Base-by-base conservation (phyloP, 169 alveolate species). In the Eimeria sp. region DNA sequence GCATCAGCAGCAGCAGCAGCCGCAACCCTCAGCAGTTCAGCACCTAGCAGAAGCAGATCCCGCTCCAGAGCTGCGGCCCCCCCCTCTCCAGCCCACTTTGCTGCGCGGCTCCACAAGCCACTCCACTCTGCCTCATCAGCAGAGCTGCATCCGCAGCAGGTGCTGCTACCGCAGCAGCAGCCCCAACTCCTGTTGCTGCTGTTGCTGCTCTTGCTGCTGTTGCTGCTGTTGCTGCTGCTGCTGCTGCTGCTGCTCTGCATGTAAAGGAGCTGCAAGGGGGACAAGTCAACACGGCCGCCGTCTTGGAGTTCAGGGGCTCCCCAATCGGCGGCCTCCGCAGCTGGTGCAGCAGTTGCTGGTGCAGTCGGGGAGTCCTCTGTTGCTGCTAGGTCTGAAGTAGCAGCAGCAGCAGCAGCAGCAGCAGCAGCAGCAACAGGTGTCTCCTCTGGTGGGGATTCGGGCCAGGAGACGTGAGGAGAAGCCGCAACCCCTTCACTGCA, bases 11-110 rank as follows among this genome's bases (percentile, higher is more conserved):
- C 89, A 80, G 43, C 71, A 9, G 71, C 89, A 80, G 89, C 43
- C 10, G 89, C 89, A 80, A 80, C 68, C 43, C 30, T 80, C 71
- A 80, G 68, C 71, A 80, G 89, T 62, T 80, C 89, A 25, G 89
- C 89, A 49, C 64, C 89, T 49, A 80, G 89, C 89, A 80, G 64
- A 49, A 80, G 89, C 89, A 52, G 43, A 49, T 80, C 68, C 23
- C 89, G 64, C 56, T 43, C 89, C 25, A 80, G 71, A 6, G 89
- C 68, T 9, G 71, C n/a, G 10, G 89, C 89, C 20, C 89, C 89
- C 30, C 89, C 89, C 20, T 33, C 40, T 0, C 43, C 68, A 4
- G 68, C 89, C 89, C 89, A 80, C 27, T 30, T 43, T 11, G 89
- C 46, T 16, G 89, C 89, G 23, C 68, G 68, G 64, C 13, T 58